phyloP scores from a whole-genome alignment of 1,284 basidiomycete species.

The Rhodotorula sp. region DNA sequence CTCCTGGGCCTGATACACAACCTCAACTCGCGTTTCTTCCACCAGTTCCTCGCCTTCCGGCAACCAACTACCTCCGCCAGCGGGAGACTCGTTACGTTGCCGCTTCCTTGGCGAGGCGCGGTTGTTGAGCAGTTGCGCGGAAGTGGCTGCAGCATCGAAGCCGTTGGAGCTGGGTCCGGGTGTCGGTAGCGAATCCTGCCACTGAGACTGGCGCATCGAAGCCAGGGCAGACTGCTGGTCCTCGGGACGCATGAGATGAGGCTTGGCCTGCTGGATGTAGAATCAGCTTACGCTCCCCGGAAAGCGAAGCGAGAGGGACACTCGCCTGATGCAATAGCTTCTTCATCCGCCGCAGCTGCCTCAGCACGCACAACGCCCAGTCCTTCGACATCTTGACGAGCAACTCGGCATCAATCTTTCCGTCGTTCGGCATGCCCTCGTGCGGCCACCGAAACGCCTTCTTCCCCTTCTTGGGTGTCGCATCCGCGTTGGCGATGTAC shows the following conservation, averaged over 20 bases:
- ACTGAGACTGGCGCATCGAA: neutral
- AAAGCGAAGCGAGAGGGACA: neutral
- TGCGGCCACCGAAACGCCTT: neutral
- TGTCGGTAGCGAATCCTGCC: constrained; percentile 23
- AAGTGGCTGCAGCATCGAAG: no score
- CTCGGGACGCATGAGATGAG: no score
- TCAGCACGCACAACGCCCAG: neutral
- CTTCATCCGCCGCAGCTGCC: neutral
- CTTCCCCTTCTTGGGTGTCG: neutral
- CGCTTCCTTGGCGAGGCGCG: neutral
- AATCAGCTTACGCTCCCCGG: neutral
- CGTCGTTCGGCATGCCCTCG: neutral
- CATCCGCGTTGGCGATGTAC: neutral
- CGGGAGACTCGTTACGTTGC: neutral
- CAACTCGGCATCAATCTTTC: neutral
- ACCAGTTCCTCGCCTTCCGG: neutral
- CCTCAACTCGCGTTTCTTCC: neutral
- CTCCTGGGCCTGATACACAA: no score
- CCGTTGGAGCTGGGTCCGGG: constrained; percentile 12
- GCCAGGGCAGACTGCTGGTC: no score
- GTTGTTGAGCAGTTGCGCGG: neutral
- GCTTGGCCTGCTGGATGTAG: neutral
- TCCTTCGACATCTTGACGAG: neutral
- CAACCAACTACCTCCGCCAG: neutral
- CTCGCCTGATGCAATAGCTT: constrained; percentile 1